Evolutionary conservation across 768 basidiomycete species (phyloP).

Genomic region (Xanthoconium purpureum): DNA sequence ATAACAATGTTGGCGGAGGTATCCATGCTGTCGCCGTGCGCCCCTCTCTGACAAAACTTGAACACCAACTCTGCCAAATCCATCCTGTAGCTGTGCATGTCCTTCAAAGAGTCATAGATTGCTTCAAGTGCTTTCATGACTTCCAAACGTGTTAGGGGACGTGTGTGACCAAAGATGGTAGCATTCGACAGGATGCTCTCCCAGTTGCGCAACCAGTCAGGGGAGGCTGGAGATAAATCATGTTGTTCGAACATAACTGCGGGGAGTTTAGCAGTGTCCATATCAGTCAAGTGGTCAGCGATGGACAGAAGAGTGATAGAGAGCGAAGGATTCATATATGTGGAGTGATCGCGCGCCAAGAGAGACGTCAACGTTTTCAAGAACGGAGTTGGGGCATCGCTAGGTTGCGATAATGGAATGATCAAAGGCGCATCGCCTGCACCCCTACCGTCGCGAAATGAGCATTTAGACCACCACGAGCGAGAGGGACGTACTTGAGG

Average conservation of each 20-base stretch:
- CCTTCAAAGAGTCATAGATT: conserved; percentile 64
- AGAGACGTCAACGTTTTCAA: conserved; percentile 60
- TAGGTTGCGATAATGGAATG: conserved; percentile 53
- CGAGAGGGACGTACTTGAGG: conserved; percentile 46
- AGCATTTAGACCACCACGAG: conserved; percentile 1
- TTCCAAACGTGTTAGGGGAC: conserved; percentile 53
- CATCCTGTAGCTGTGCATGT: conserved; percentile 63
- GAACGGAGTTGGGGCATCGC: conserved; percentile 56
- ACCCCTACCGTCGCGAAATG: conserved; percentile 33
- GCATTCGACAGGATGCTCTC: conserved; percentile 49
- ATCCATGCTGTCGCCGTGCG: conserved; percentile 27
- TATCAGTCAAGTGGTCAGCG: conserved; percentile 66
- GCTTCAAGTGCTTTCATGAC: conserved; percentile 55
- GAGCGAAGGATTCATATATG: conserved; percentile 57
- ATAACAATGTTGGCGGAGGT: conserved; percentile 30
- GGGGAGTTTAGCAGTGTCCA: conserved; percentile 62
- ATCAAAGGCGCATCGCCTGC: conserved; percentile 43
- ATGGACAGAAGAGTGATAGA: conserved; percentile 63
- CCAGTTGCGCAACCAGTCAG: conserved; percentile 73
- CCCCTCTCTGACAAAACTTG: conserved; percentile 43
- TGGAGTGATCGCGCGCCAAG: conserved; percentile 59
- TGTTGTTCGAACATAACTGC: conserved; percentile 62
- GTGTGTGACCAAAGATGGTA: conserved; percentile 38
- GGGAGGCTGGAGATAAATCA: conserved; percentile 66
- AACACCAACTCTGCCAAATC: conserved; percentile 54